Percentiles rank a stretch among this genome's conserved stretches.
Evolutionary conservation across 257 asterid genomes (phyloP).

Genomic region (Anisodus acutangulus): DNA sequence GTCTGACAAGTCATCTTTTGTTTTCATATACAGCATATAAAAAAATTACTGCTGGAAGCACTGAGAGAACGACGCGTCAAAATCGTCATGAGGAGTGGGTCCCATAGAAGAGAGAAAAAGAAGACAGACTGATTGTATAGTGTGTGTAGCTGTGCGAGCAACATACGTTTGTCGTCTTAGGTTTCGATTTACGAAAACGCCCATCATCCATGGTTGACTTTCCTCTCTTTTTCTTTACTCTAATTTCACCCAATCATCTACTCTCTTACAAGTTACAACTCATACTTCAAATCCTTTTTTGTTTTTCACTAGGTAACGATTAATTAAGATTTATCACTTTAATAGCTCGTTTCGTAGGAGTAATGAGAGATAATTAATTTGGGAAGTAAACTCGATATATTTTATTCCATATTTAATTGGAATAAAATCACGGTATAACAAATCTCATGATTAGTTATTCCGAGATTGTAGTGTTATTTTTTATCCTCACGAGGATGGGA

Average conservation of each 20-base stretch:
- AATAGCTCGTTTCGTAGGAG: too few species aligned
- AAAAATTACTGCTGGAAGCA: neutral
- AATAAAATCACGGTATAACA: too few species aligned
- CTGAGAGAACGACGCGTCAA: slow-evolving; percentile 28
- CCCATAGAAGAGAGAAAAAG: neutral
- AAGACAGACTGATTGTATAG: neutral
- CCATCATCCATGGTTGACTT: neutral
- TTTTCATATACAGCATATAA: neutral
- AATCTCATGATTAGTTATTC: too few species aligned
- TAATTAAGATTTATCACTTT: too few species aligned
- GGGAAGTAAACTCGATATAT: too few species aligned
- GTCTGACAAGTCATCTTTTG: slow-evolving; percentile 27
- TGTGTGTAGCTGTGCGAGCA: neutral
- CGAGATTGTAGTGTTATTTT: too few species aligned
- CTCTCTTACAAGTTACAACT: neutral
- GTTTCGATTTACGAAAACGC: slow-evolving; percentile 6
- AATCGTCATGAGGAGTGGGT: slow-evolving; percentile 12
- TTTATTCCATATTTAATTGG: too few species aligned
- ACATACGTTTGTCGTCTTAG: neutral
- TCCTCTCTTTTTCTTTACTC: neutral
- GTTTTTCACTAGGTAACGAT: too few species aligned
- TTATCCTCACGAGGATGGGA: too few species aligned
- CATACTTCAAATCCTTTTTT: too few species aligned
- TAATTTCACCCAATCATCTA: slow-evolving; percentile 6
- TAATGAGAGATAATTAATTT: too few species aligned